These are phyloP conservation scores for Xylaria sp. DNA, from an alignment of 2,329 filamentous ascomycete genomes.

Conservation along the genomic window DNA sequence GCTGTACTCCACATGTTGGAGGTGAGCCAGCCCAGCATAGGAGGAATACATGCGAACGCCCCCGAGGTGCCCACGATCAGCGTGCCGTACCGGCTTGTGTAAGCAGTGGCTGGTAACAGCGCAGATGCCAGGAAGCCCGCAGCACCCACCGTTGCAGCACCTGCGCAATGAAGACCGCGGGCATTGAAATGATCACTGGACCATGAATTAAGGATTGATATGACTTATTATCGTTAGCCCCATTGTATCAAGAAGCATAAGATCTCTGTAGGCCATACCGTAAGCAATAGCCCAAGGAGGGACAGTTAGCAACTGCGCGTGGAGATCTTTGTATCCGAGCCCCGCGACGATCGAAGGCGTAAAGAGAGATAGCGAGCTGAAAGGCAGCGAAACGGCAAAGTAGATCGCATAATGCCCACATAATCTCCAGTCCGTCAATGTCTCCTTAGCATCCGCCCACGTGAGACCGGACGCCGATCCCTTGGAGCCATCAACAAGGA, in stretches of 20 bases:
- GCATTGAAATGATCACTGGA: conserved; percentile 68
- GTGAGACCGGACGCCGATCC: conserved; percentile 67
- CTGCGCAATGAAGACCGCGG: conserved; percentile 52
- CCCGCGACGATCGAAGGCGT: conserved; percentile 63
- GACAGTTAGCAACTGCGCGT: conserved; percentile 70
- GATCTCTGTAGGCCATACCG: conserved; percentile 28
- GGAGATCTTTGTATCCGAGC: conserved; percentile 43
- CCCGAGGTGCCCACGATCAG: conserved; percentile 71
- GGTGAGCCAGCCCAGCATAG: conserved; percentile 70
- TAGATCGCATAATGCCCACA: conserved; percentile 69
- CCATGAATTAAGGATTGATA: conserved; percentile 55
- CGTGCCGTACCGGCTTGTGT: conserved; percentile 68
- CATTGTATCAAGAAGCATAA: too few relatives aligned
- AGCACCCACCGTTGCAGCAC: conserved; percentile 51
- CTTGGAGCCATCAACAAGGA: conserved; percentile 55
- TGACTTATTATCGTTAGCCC: conserved; percentile 36
- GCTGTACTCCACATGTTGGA: conserved; percentile 71
- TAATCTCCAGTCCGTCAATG: conserved; percentile 68
- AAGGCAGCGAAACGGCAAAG: conserved; percentile 45
- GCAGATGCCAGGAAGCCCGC: conserved; percentile 66
- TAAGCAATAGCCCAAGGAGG: conserved; percentile 67
- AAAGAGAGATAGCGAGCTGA: conserved; percentile 48
- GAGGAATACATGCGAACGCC: conserved; percentile 71
- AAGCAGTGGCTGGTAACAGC: conserved; percentile 64
- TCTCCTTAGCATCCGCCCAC: conserved; percentile 72